Evolutionary conservation across 345 rosid species (phyloP).

Genomic region (Brassica rapa): DNA sequence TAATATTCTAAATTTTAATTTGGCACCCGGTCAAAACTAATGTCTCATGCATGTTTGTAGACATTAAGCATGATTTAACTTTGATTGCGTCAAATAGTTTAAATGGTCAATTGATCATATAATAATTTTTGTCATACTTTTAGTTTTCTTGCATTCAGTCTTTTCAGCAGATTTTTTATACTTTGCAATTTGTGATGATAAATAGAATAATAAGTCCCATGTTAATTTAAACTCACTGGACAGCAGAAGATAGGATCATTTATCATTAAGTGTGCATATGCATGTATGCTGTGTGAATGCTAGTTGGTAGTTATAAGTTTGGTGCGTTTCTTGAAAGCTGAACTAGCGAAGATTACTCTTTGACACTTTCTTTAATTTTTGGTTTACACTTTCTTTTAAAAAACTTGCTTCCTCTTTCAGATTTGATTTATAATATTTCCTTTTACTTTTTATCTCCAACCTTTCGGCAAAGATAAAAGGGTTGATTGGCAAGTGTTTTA

Average conservation of each 20-base stretch:
- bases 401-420: neutral
- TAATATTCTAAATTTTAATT: neutral
- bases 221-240: slow-evolving; percentile 31
- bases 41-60: slow-evolving; percentile 21
- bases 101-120: slow-evolving; percentile 7
- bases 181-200: neutral
- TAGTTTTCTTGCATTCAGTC: neutral
- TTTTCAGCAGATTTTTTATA: neutral
- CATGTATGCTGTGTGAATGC: slow-evolving; percentile 25
- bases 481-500: too few relatives aligned
- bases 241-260: slow-evolving; percentile 29
- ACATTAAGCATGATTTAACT: slow-evolving; percentile 2
- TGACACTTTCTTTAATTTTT: neutral
- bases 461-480: slow-evolving; percentile 12
- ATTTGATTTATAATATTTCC: neutral
- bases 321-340: slow-evolving; percentile 36
- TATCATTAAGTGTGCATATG: slow-evolving; percentile 33
- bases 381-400: neutral
- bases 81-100: slow-evolving; percentile 12
- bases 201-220: slow-evolving; percentile 5
- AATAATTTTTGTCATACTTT: neutral
- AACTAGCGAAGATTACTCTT: slow-evolving; percentile 32
- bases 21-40: neutral
- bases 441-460: neutral
- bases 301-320: slow-evolving; percentile 42